Evolutionary conservation across 306 rosid species (phyloP), one percentile per base, ranked within the genome.

Genomic region (Macrotyloma uniflorum): DNA sequence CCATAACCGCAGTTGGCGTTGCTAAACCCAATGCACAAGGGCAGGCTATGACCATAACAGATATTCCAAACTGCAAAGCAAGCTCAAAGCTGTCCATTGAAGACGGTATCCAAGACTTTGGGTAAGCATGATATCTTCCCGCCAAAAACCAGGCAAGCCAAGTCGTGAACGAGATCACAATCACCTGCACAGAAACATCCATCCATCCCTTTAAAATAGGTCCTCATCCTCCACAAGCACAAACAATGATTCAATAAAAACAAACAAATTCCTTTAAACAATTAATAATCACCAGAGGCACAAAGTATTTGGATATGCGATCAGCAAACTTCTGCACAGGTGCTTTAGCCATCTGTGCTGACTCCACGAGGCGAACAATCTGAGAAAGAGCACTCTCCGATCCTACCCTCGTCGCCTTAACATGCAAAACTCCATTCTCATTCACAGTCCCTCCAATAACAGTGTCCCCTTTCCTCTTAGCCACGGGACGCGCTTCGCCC

Each of bases 1-100:
- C 98, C 98, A 94, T 91, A 51, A 94, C 93, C 3, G 97, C 97
- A 0, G 98, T 94, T 2, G 98, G 98, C 1, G 98, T 94, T 2
- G 97, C 98, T 23, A 94, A 87, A 79, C 98, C 98, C 38, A 91
- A 80, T 49, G 98, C 97, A 90, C 98, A 94, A 75, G 98, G 98
- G 78, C 98, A 94, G 24, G 98, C 98, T 76, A 91, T 94, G 82
- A 94, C 98, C 96, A 94, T 91, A 59, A 91, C 97, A 47, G 98
- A 90, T 15, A 94, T 94, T 23, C 97, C 98, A 83, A 94, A 94
- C 81, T 94, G 98, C 45, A 94, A 88, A 22, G 98, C 97, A 59
- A 94, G 93, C 86, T 94, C 94, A 63, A 91, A 94, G 76, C 94
- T 88, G 72, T 91, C 93, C 85, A 91, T 90, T 13, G 97, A 90